Conservation (phyloP, 2,329 filamentous ascomycete genomes). For the Scedosporium dehoogii region DNA sequence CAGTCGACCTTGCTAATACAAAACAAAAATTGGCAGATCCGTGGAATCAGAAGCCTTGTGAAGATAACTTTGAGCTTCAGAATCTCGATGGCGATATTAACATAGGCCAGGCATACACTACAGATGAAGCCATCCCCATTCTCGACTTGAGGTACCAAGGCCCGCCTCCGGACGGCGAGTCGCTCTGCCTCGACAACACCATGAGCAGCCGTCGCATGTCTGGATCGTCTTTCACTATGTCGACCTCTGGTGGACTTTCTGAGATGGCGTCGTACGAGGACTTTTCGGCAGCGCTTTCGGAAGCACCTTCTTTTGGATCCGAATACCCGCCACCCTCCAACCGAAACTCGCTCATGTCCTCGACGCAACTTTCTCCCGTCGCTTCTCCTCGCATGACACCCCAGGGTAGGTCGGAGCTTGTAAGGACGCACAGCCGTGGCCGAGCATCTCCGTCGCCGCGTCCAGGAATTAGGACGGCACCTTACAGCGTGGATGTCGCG, state of each 20-base stretch:
- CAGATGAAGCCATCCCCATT: slow-evolving; percentile 53
- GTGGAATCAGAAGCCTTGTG: slow-evolving; percentile 46
- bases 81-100: slow-evolving; percentile 45
- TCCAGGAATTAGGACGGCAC: slow-evolving; percentile 56
- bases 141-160: slow-evolving; percentile 47
- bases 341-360: slow-evolving; percentile 60
- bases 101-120: slow-evolving; percentile 53
- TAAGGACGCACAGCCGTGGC: slow-evolving; percentile 56
- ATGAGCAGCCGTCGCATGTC: slow-evolving; percentile 46
- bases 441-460: slow-evolving; percentile 64
- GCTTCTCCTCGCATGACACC: slow-evolving; percentile 59
- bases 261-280: slow-evolving; percentile 66
- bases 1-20: not conserved
- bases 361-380: slow-evolving; percentile 62
- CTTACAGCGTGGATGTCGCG: slow-evolving; percentile 58
- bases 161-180: slow-evolving; percentile 37
- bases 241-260: slow-evolving; percentile 53
- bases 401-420: slow-evolving; percentile 50
- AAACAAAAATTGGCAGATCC: slow-evolving; percentile 13
- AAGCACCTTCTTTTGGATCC: slow-evolving; percentile 56
- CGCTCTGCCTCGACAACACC: slow-evolving; percentile 30
- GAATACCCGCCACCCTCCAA: slow-evolving; percentile 60
- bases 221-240: slow-evolving; percentile 65
- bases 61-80: slow-evolving; percentile 46
- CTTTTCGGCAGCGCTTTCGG: slow-evolving; percentile 54